phyloP scores from a whole-genome alignment of 2,329 filamentous ascomycete species.

The Plenodomus lindquistii region DNA sequence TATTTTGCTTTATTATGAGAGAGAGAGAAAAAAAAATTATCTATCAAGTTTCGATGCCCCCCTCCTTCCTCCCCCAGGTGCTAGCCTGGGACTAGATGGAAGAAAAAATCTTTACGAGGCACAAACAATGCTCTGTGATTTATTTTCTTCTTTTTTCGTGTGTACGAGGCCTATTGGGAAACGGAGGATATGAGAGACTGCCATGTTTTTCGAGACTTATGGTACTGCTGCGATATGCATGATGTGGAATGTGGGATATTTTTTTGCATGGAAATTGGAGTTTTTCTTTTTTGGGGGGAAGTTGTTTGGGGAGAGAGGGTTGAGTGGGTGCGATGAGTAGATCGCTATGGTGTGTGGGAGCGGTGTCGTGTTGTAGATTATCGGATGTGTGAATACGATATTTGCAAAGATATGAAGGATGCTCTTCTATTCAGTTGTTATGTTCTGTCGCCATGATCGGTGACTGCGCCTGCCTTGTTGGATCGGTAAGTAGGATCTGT shows the following conservation, averaged over 20 bases:
- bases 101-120: too few species aligned
- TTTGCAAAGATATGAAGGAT: not conserved
- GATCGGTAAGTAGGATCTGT: too few species aligned
- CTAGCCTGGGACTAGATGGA: too few species aligned
- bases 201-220: not conserved
- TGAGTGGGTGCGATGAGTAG: not conserved
- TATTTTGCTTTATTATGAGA: slow-evolving; percentile 23
- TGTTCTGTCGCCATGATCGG: not conserved
- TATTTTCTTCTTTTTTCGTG: too few species aligned
- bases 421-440: not conserved
- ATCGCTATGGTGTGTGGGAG: not conserved
- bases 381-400: not conserved
- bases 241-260: slow-evolving; percentile 1
- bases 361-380: not conserved
- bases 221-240: not conserved
- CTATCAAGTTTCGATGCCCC: too few species aligned
- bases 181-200: too few species aligned
- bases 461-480: too few species aligned
- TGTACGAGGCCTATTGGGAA: too few species aligned
- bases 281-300: not conserved
- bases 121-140: too few species aligned
- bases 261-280: slow-evolving; percentile 8
- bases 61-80: too few species aligned
- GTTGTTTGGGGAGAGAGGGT: too few species aligned
- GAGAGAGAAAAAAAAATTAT: not conserved